Conservation (phyloP, 805 yeast species). For the Suhomyces vadensis region DNA sequence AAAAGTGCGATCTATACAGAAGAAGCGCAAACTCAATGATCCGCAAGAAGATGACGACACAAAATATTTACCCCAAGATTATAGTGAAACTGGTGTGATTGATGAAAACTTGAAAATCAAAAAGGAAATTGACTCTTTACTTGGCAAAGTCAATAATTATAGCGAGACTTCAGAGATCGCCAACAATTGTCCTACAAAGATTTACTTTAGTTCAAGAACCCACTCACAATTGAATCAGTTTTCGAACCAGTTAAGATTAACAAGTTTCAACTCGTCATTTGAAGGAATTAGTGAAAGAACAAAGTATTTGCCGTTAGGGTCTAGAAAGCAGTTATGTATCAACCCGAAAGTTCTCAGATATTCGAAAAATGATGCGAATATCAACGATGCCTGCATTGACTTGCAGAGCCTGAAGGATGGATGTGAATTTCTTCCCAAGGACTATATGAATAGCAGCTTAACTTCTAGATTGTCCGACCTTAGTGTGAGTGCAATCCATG, state of each 20-base stretch:
- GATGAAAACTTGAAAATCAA: constrained; percentile 35
- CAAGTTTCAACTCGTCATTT: constrained; percentile 65
- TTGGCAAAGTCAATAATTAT: constrained; percentile 38
- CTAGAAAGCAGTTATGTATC: constrained; percentile 83
- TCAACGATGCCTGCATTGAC: constrained; percentile 82
- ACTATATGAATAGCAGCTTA: constrained; percentile 32
- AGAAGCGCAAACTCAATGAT: constrained; percentile 9
- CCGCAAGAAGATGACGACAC: constrained; percentile 10
- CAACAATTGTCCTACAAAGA: constrained; percentile 39
- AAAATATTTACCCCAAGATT: constrained; percentile 36
- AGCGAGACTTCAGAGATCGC: constrained; percentile 15
- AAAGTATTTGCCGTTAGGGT: constrained; percentile 74
- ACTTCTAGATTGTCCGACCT: constrained; percentile 49
- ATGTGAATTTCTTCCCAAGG: constrained; percentile 31
- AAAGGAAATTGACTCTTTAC: constrained; percentile 49
- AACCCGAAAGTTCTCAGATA: constrained; percentile 58
- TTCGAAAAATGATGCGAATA: constrained; percentile 45
- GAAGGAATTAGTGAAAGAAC: constrained; percentile 48
- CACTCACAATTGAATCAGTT: constrained; percentile 88
- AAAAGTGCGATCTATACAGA: constrained; percentile 7
- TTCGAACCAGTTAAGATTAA: constrained; percentile 64
- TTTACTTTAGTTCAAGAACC: constrained; percentile 80
- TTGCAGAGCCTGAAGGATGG: constrained; percentile 46
- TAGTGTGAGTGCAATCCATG: constrained; percentile 58
- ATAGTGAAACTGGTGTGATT: constrained; percentile 23